phyloP scores from a whole-genome alignment of 345 rosid species.

The Populus nigra region DNA sequence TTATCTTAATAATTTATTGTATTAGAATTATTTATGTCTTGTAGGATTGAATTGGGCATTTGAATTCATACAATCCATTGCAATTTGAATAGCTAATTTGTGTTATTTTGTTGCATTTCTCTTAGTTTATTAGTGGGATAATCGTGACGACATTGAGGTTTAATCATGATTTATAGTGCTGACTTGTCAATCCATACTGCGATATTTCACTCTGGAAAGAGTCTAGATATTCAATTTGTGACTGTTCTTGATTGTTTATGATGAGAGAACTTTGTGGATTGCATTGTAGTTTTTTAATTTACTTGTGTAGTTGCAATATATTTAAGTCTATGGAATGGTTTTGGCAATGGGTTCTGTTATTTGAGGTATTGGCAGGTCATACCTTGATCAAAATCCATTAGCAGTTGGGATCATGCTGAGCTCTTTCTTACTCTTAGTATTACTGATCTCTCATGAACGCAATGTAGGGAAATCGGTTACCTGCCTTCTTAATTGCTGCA shows the following conservation, averaged over 20 bases:
- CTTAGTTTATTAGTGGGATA: not conserved
- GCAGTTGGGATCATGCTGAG: not conserved
- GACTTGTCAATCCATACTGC: not conserved
- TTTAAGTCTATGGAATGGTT: not conserved
- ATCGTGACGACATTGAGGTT: not conserved
- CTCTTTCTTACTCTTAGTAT: not conserved
- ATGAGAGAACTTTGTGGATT: not conserved
- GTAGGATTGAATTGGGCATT: not conserved
- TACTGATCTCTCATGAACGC: not conserved
- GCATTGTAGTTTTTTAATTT: not conserved
- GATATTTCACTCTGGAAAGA: not conserved
- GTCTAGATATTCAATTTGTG: not conserved
- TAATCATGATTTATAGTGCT: not conserved
- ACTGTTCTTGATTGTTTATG: not conserved
- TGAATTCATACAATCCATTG: not conserved
- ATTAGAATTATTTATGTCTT: not conserved
- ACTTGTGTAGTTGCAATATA: not conserved
- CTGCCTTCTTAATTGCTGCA: not conserved
- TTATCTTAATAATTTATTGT: not conserved
- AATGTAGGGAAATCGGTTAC: not conserved
- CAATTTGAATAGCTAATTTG: not conserved
- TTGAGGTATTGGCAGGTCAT: not conserved
- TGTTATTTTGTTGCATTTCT: not conserved
- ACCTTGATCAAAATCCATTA: not conserved
- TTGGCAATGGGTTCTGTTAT: not conserved